These are phyloP conservation scores for Letharia lupina DNA, from an alignment of 495 filamentous ascomycete species.

Conservation along the genomic window DNA sequence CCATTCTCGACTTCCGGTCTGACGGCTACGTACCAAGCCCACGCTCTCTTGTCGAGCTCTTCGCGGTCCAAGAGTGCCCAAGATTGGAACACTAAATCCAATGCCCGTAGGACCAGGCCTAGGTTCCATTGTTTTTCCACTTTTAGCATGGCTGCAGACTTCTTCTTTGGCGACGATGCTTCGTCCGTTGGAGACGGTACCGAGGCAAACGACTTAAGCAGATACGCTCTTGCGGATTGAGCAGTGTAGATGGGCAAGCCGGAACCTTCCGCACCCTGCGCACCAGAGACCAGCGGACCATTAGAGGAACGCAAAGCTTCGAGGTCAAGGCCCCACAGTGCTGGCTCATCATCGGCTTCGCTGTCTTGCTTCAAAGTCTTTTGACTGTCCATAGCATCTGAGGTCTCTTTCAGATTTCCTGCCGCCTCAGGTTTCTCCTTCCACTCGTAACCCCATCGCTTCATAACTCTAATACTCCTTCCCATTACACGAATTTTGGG, in stretches of 20 bases:
- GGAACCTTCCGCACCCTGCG: conserved; percentile 11
- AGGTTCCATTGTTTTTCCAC: conserved; percentile 59
- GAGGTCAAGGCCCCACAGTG: conserved; percentile 73
- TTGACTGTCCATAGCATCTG: conserved; percentile 22
- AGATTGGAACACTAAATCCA: conserved; percentile 60
- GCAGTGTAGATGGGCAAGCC: conserved; percentile 58
- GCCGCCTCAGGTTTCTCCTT: conserved; percentile 34
- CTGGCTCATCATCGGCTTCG: conserved; percentile 38
- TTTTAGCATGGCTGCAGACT: conserved; percentile 33
- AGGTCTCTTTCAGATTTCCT: conserved; percentile 12
- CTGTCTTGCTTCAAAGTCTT: conserved; percentile 30
- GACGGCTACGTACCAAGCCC: conserved; percentile 71
- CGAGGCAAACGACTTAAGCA: conserved; percentile 32
- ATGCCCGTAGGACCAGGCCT: conserved; percentile 52
- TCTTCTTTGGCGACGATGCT: conserved; percentile 14
- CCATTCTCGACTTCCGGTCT: conserved; percentile 65
- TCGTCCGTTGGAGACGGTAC: conserved; percentile 5
- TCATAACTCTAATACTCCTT: conserved; percentile 62
- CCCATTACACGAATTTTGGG: conserved; percentile 62
- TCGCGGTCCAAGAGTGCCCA: conserved; percentile 52
- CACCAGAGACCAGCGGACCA: conserved; percentile 15
- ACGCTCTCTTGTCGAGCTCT: conserved; percentile 66
- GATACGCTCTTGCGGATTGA: conserved; percentile 44
- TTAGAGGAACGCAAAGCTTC: conserved; percentile 48
- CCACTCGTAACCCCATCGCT: conserved; percentile 68